phyloP scores from a whole-genome alignment of 805 yeast genomes.

The Barnettozyma vustinii region DNA sequence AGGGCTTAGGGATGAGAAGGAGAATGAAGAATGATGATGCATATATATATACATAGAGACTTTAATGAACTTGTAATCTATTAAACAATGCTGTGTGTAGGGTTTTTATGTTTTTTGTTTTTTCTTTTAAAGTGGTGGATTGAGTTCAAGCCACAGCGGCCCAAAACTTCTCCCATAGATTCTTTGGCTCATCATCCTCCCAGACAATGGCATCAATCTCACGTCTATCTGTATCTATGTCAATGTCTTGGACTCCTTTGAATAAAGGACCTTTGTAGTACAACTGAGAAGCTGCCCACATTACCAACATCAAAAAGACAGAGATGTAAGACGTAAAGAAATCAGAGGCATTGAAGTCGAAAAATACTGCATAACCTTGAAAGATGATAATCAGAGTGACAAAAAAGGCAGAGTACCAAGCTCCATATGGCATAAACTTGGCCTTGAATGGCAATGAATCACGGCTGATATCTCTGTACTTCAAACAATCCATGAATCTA shows the following conservation, averaged over 20 bases:
- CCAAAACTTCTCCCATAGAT: constrained; percentile 54
- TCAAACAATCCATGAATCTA: constrained; percentile 63
- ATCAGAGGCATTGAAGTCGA: constrained; percentile 43
- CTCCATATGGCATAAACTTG: constrained; percentile 57
- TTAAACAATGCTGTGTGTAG: not conserved
- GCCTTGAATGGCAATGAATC: constrained; percentile 74
- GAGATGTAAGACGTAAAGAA: constrained; percentile 75
- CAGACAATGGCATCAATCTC: constrained; percentile 54
- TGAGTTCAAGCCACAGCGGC: not conserved
- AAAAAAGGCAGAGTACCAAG: constrained; percentile 56
- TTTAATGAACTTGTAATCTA: not conserved
- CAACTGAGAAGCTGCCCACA: constrained; percentile 50
- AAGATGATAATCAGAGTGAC: constrained; percentile 54
- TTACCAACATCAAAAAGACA: constrained; percentile 48
- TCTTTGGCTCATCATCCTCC: constrained; percentile 48
- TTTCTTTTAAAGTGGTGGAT: not conserved
- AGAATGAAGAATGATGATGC: constrained; percentile 4
- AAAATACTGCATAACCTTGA: constrained; percentile 69
- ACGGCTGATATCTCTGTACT: constrained; percentile 57
- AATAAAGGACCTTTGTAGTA: not conserved
- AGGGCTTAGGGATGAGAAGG: not conserved
- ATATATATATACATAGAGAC: not conserved
- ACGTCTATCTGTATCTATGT: constrained; percentile 63
- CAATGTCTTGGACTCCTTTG: constrained; percentile 49
- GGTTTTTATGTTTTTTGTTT: too few species aligned